Base-by-base conservation (phyloP, 495 filamentous ascomycete genomes). In the Aspergillus avenaceus region DNA sequence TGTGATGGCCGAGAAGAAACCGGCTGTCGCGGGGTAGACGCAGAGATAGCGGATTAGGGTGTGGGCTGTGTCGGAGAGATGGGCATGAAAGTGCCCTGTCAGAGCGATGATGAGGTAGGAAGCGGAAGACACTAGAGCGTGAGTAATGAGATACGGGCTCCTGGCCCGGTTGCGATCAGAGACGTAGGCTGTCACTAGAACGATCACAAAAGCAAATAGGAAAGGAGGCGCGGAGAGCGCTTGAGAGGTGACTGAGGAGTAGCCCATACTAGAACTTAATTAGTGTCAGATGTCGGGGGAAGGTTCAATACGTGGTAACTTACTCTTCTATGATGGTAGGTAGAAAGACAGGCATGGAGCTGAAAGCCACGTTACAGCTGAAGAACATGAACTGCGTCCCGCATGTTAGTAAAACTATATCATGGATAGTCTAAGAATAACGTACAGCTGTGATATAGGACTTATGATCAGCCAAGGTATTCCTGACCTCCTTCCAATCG, bases 361-460 rank as follows among this genome's bases (percentile, higher is more conserved):
- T 76, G 60, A 82, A 82, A 5, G 78, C 80, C 31, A 83, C 74
- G 50, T 83, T 82, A 50, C 74, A 78, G 52, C 74, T 75, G 60
- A 81, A 80, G 47, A 79, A 81, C 78, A 82, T 82, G 32, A 70
- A 60, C 71, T 76, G 13, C 22, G 24, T 47, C 32, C 23, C 1
- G 18, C 13, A 11, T 42, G 44, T 52, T 32, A 50, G 26, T 41
- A 50, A 5, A 23, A 40, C 27, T 29, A 18, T 8, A 12, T 5
- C 22, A 16, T 1, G 36, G 6, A 27, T 31, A 44, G 9, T 12
- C 4, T 21, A n/a, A 29, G 18, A 8, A 32, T 31, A n/a, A 66
- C 75, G 64, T 45, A 80, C 65, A 62, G 87, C 82, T 14, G 85
- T 85, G 11, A 90, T 72, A 63, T 86, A 90, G 34, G 79, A 77